A percentile compares a stretch with the other conserved stretches of the same genome.
Evolutionary conservation across 2,329 filamentous ascomycete species (phyloP).

Genomic region (Aspergillus texensis): DNA sequence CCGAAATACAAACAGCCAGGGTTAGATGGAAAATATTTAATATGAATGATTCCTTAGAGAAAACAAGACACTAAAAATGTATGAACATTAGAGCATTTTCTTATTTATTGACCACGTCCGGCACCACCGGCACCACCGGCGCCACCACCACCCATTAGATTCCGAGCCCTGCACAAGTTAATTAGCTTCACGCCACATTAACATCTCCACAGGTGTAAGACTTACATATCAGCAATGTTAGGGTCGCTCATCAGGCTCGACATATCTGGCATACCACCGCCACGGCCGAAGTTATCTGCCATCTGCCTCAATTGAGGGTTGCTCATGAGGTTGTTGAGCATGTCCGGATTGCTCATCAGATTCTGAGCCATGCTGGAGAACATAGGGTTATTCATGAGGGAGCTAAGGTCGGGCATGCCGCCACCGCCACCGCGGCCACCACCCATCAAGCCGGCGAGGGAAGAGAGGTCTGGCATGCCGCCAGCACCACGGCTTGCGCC

Average conservation of each 20-base stretch:
- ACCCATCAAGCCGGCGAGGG: slow-evolving; percentile 73
- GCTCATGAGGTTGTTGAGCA: slow-evolving; percentile 89
- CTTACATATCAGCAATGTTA: slow-evolving; percentile 89
- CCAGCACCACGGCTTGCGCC: slow-evolving; percentile 50
- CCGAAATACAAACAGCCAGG: too few species aligned
- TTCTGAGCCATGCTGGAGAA: slow-evolving; percentile 96
- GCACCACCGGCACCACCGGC: slow-evolving; percentile 29
- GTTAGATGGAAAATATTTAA: not conserved
- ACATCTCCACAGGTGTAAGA: slow-evolving; percentile 26
- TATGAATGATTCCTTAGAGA: not conserved
- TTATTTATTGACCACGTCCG: slow-evolving; percentile 33
- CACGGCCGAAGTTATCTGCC: slow-evolving; percentile 73
- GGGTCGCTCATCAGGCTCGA: slow-evolving; percentile 87
- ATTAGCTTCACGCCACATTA: slow-evolving; percentile 11
- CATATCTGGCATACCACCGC: slow-evolving; percentile 89
- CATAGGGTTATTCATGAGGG: slow-evolving; percentile 98
- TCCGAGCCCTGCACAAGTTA: slow-evolving; percentile 57
- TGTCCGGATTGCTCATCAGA: slow-evolving; percentile 93
- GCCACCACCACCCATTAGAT: slow-evolving; percentile 65
- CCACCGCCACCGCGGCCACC: slow-evolving; percentile 59
- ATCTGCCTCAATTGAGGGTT: slow-evolving; percentile 88
- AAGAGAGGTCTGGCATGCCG: slow-evolving; percentile 72
- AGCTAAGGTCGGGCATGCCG: slow-evolving; percentile 81
- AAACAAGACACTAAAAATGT: not conserved
- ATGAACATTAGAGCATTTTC: not conserved